phyloP scores from a whole-genome alignment of 768 basidiomycete genomes.

The Lactifluus pinguis region DNA sequence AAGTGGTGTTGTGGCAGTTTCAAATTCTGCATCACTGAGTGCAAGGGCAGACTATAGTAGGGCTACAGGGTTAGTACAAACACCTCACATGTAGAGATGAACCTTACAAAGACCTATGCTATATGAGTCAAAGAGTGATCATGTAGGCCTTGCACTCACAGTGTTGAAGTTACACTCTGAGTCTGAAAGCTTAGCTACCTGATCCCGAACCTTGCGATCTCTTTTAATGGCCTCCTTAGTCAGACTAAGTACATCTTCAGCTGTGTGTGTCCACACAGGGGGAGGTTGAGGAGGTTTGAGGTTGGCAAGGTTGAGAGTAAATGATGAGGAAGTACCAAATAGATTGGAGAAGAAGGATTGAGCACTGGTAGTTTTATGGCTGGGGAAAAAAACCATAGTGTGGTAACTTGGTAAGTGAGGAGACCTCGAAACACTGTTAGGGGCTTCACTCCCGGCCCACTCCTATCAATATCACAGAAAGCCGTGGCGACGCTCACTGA shows the following conservation, averaged over 20 bases:
- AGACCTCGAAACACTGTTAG: neutral
- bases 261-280: constrained; percentile 56
- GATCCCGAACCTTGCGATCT: constrained; percentile 47
- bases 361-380: neutral
- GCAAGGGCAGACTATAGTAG: constrained; percentile 48
- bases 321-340: neutral
- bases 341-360: constrained; percentile 3
- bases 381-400: neutral
- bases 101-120: constrained; percentile 52
- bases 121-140: constrained; percentile 3
- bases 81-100: constrained; percentile 7
- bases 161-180: constrained; percentile 58
- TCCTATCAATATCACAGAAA: no score
- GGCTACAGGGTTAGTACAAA: constrained; percentile 20
- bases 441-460: no score
- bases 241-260: constrained; percentile 40
- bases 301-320: constrained; percentile 30
- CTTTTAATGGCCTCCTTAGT: constrained; percentile 51
- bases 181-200: constrained; percentile 46
- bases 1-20: constrained; percentile 48
- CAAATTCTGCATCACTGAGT: constrained; percentile 46
- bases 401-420: neutral
- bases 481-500: no score
- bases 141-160: constrained; percentile 32
- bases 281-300: constrained; percentile 58